Base-by-base conservation (phyloP, 1,284 basidiomycete species). In the Cutaneotrichosporon cyanovorans region DNA sequence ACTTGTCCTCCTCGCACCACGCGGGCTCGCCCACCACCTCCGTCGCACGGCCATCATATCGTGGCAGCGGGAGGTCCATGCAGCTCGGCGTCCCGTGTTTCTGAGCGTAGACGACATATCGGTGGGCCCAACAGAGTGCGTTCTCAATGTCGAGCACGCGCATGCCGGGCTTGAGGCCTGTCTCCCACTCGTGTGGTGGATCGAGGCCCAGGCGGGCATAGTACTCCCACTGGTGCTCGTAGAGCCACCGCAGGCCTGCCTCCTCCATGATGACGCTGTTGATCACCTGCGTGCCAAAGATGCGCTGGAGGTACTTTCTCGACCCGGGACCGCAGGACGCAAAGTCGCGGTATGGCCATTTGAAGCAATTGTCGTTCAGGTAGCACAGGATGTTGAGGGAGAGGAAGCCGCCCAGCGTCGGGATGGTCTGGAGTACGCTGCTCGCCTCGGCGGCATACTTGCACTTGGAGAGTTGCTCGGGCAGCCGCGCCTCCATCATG, bases 111-210 rank as follows among this genome's bases (percentile, higher is more conserved):
- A 47, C 41, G 9, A 64, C 55, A 43, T 64, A 64, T 1, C 62
- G 56, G 45, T 62, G 59, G 34, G 42, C 46, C 62, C 62, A 64
- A 36, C 62, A 64, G n/a, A 64, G 45, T 1, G 62, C 51, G 42
- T 62, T 64, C 40, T 62, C 62, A 33, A 61, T 34, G 43, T 62
- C 60, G 12, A 64, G 46, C 4, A 58, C 58, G 19, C 60, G 51
- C 56, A 64, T 55, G 3, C 62, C 62, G 3, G 62, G 60, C 37
- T 55, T 43, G 7, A 61, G 32, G 2, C 60, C 62, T 4, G 28
- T 25, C 23, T 50, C 40, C 41, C 40, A 48, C n/a, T 53, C 62
- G 41, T 62, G 53, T 5, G 59, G 60, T 11, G 62, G 60, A 40
- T 57, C 53, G 25, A 50, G 43, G 7, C 55, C 56, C 1, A 64